Percentiles rank a stretch among this genome's conserved stretches.
These are phyloP conservation scores for Aureobasidium sp. DNA, from an alignment of 2,329 filamentous ascomycete species.

Conservation along the genomic window DNA sequence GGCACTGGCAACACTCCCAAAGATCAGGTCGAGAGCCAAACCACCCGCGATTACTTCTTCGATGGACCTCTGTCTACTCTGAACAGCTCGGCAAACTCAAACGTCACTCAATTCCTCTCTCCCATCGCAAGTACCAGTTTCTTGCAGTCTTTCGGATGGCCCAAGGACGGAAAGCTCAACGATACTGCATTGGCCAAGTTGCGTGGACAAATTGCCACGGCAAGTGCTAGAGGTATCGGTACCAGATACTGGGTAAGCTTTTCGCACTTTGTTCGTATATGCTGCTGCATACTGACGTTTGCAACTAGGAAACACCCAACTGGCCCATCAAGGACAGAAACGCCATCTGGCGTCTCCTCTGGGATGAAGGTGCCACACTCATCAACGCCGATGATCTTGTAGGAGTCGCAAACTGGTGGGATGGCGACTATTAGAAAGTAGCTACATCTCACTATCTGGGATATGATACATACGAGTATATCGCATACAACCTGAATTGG, in stretches of 20 bases:
- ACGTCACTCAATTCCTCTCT: conserved; percentile 54
- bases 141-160: conserved; percentile 43
- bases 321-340: conserved; percentile 68
- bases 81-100: conserved; percentile 38
- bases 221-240: conserved; percentile 63
- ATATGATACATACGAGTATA: too few species aligned
- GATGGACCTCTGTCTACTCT: conserved; percentile 61
- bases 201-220: conserved; percentile 56
- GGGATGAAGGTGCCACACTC: conserved; percentile 65
- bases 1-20: conserved; percentile 66
- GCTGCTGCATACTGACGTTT: not conserved
- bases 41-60: conserved; percentile 64
- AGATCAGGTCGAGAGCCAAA: conserved; percentile 50
- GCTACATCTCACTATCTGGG: not conserved
- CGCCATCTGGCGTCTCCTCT: conserved; percentile 62
- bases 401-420: conserved; percentile 32
- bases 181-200: conserved; percentile 57
- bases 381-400: conserved; percentile 71
- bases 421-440: not conserved
- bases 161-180: conserved; percentile 43
- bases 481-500: too few species aligned
- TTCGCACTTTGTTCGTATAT: too few species aligned
- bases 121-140: conserved; percentile 64
- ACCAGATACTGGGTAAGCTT: conserved; percentile 62
- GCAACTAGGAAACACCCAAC: conserved; percentile 40